Conservation (phyloP, 139 green algal species). For the Trebouxia sp. region DNA sequence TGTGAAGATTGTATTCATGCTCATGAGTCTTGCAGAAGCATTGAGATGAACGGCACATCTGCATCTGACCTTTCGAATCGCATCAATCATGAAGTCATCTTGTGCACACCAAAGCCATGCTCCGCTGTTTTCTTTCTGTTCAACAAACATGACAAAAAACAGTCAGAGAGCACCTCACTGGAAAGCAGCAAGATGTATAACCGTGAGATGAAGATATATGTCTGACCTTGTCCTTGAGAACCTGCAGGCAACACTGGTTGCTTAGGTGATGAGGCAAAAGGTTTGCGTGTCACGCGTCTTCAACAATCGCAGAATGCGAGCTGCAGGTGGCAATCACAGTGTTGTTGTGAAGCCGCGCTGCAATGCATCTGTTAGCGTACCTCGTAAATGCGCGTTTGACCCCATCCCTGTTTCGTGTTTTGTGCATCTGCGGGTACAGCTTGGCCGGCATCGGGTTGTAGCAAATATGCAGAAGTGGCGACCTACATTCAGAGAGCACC, state of each 20-base stretch:
- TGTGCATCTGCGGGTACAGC: neutral
- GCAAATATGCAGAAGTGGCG: neutral
- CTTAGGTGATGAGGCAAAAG: too few relatives aligned
- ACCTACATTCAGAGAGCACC: neutral
- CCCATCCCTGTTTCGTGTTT: conserved; percentile 26
- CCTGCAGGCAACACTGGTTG: neutral
- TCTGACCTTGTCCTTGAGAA: conserved; percentile 37
- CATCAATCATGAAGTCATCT: conserved; percentile 61
- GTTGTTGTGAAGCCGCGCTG: neutral
- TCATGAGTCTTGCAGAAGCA: neutral
- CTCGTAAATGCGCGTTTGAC: conserved; percentile 29
- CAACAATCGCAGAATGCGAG: too few relatives aligned
- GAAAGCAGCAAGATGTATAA: neutral
- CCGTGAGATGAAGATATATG: neutral
- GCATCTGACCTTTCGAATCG: conserved; percentile 50
- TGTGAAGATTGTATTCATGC: neutral
- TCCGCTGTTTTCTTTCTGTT: conserved; percentile 45
- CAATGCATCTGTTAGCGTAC: neutral
- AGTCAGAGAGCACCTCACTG: neutral
- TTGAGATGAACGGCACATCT: neutral
- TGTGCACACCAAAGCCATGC: conserved; percentile 60
- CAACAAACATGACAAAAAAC: neutral
- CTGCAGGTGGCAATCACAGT: neutral
- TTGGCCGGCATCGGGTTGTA: neutral
- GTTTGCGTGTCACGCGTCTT: neutral